Conservation (phyloP, 257 asterid genomes). For the Plantago major region DNA sequence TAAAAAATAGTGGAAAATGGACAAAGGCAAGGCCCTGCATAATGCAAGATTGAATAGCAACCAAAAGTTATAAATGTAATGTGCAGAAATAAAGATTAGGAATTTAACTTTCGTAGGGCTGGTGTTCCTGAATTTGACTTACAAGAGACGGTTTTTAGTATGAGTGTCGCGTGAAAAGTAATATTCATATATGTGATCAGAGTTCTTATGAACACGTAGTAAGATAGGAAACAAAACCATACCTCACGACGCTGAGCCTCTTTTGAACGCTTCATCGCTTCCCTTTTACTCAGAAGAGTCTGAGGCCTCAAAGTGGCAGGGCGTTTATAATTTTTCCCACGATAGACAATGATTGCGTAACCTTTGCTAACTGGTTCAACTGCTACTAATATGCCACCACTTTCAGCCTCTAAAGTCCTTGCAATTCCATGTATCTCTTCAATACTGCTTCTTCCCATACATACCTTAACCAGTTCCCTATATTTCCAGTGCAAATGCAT, state of each 20-base stretch:
- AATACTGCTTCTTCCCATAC: conserved; percentile 55
- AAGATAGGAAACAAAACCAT: conserved; percentile 14
- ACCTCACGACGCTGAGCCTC: conserved; percentile 96
- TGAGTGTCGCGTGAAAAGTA: neutral
- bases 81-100: neutral
- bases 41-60: neutral
- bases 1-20: conserved; percentile 1
- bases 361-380: conserved; percentile 87
- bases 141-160: no score
- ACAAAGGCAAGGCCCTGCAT: conserved; percentile 8
- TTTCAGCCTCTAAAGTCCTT: conserved; percentile 75
- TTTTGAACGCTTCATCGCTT: conserved; percentile 83
- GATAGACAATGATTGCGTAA: conserved; percentile 74
- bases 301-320: conserved; percentile 91
- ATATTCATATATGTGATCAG: neutral
- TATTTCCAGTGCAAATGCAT: conserved; percentile 99
- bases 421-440: conserved; percentile 75
- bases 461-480: conserved; percentile 91
- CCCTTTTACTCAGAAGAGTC: conserved; percentile 83
- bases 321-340: conserved; percentile 88
- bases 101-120: conserved; percentile 9
- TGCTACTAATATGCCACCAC: conserved; percentile 97
- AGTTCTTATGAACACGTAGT: neutral
- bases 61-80: neutral
- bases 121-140: conserved; percentile 1